A percentile compares a stretch with the other conserved stretches of the same genome.
These are phyloP conservation scores for Asterochloris erici DNA, from an alignment of 139 green algal genomes.

Conservation along the genomic window DNA sequence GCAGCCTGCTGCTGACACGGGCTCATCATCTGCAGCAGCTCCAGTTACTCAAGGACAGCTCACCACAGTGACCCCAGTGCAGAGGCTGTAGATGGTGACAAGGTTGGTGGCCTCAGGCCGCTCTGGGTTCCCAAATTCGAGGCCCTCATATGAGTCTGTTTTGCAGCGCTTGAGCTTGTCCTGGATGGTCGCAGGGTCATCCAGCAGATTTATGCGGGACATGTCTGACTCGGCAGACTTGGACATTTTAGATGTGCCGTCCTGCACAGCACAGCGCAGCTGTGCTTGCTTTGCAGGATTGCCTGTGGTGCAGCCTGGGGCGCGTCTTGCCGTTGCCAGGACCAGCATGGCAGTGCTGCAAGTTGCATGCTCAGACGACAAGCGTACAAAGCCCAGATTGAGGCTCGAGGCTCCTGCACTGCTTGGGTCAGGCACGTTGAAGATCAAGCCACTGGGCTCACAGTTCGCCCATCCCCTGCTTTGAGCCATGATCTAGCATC, in stretches of 20 bases:
- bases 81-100: slow-evolving; percentile 92
- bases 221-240: slow-evolving; percentile 89
- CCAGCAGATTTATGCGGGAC: slow-evolving; percentile 92
- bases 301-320: too few relatives aligned
- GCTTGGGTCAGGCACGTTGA: too few relatives aligned
- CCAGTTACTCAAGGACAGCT: slow-evolving; percentile 15
- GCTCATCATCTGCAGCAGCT: neutral
- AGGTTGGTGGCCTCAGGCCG: slow-evolving; percentile 94
- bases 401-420: too few relatives aligned
- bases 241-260: slow-evolving; percentile 94
- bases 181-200: slow-evolving; percentile 76
- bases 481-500: too few relatives aligned
- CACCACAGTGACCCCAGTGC: slow-evolving; percentile 73
- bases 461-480: too few relatives aligned
- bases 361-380: too few relatives aligned
- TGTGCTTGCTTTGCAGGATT: neutral
- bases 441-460: too few relatives aligned
- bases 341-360: too few relatives aligned
- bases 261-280: slow-evolving; percentile 41
- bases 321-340: too few relatives aligned
- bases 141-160: slow-evolving; percentile 76
- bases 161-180: slow-evolving; percentile 89
- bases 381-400: too few relatives aligned
- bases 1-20: neutral
- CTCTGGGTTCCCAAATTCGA: slow-evolving; percentile 89